A percentile compares a stretch with the other conserved stretches of the same genome.
Conservation (phyloP, 805 yeast species). For the Candida multigemmis region DNA sequence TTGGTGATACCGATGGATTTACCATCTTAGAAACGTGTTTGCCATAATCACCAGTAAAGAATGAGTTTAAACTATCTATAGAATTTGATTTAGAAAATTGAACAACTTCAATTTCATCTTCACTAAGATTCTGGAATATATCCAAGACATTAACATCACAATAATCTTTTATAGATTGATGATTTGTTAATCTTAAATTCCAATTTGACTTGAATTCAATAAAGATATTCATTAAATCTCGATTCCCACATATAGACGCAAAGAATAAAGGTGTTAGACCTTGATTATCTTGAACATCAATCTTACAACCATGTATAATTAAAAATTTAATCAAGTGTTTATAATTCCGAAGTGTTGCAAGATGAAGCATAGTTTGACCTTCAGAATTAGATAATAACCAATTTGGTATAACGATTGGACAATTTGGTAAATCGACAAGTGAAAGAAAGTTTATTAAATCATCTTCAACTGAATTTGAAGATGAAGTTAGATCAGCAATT, state of each 20-base stretch:
- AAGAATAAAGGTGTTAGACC: slow-evolving; percentile 86
- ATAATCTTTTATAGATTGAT: slow-evolving; percentile 31
- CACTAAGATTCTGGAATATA: slow-evolving; percentile 21
- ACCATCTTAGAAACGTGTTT: slow-evolving; percentile 34
- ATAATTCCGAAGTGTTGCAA: slow-evolving; percentile 74
- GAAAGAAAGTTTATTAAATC: slow-evolving; percentile 41
- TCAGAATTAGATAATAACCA: slow-evolving; percentile 74
- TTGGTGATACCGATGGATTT: slow-evolving; percentile 2
- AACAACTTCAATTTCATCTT: slow-evolving; percentile 5
- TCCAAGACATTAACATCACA: slow-evolving; percentile 37
- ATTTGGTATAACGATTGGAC: slow-evolving; percentile 54
- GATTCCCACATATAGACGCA: slow-evolving; percentile 70
- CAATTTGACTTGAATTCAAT: slow-evolving; percentile 57
- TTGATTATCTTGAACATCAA: slow-evolving; percentile 66
- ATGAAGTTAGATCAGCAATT: slow-evolving; percentile 37
- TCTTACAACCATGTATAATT: slow-evolving; percentile 56
- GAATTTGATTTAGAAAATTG: slow-evolving; percentile 20
- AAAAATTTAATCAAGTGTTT: slow-evolving; percentile 51
- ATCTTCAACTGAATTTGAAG: slow-evolving; percentile 39
- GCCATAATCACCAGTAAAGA: slow-evolving; percentile 29
- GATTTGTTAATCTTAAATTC: slow-evolving; percentile 42
- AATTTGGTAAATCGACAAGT: slow-evolving; percentile 58
- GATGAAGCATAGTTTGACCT: slow-evolving; percentile 84
- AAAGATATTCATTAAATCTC: slow-evolving; percentile 54
- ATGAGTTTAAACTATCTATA: slow-evolving; percentile 30